These are phyloP conservation scores for Mycena kentingensis DNA, from an alignment of 768 basidiomycete species.

Conservation along the genomic window DNA sequence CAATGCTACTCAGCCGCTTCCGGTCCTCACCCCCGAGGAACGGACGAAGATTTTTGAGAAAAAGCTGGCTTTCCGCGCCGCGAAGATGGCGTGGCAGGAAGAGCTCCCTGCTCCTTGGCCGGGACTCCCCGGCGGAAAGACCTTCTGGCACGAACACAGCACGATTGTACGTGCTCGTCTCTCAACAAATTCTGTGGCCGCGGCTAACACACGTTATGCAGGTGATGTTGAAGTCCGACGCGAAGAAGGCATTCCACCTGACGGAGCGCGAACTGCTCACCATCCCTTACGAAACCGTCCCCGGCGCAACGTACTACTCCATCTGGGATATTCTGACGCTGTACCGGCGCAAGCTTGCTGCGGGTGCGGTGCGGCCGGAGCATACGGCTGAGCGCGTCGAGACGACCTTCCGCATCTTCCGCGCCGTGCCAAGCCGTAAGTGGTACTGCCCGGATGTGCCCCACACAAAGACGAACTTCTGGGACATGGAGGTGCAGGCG, in stretches of 20 bases:
- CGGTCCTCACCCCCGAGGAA: background rate
- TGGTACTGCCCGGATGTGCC: no score
- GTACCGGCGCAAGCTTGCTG: constrained; percentile 9
- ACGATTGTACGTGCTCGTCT: background rate
- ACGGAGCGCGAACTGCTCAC: background rate
- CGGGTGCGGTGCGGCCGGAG: no score
- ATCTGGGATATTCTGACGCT: background rate
- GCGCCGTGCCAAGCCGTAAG: no score
- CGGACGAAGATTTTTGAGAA: background rate
- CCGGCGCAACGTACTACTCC: constrained; percentile 4
- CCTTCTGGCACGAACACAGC: background rate
- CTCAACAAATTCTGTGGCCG: background rate
- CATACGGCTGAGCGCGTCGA: no score
- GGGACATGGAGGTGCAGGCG: no score
- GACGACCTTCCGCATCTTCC: no score
- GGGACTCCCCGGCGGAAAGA: background rate
- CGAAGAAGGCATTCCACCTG: background rate
- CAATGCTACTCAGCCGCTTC: background rate
- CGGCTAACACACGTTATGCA: background rate
- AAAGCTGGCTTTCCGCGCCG: background rate
- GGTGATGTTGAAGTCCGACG: background rate
- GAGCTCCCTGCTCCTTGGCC: background rate
- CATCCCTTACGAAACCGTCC: constrained; percentile 2
- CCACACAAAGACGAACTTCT: no score
- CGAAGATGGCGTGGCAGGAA: background rate